Conservation (phyloP, 2,329 filamentous ascomycete species). For the Colletotrichum sp. region DNA sequence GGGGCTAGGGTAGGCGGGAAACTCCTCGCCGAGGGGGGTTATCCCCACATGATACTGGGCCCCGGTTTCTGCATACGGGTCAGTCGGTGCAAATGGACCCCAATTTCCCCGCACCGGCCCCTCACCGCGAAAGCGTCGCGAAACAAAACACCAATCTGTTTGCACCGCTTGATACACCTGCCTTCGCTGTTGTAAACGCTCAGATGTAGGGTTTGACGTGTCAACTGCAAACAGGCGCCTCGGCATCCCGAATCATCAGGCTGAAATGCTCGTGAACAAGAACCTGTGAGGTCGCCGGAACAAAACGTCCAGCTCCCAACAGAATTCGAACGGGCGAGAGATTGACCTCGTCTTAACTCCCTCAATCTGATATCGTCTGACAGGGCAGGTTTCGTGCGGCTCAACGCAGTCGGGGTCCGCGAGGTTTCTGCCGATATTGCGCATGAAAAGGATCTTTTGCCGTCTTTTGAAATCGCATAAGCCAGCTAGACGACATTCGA, state of each 20-base stretch:
- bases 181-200: not conserved
- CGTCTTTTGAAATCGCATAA: not conserved
- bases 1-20: not conserved
- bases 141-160: not conserved
- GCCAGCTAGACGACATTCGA: not conserved
- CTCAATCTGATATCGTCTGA: not conserved
- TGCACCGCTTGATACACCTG: not conserved
- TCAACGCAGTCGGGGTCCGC: not conserved
- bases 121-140: not conserved
- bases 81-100: not conserved
- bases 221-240: not conserved
- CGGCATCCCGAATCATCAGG: not conserved
- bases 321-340: not conserved
- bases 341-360: not conserved
- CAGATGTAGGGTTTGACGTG: not conserved
- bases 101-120: slow-evolving; percentile 11
- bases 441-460: not conserved
- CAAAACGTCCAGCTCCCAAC: not conserved
- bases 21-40: not conserved
- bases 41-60: not conserved
- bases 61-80: slow-evolving; percentile 1
- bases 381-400: not conserved
- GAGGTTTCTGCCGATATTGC: not conserved
- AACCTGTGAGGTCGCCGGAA: not conserved
- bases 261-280: not conserved